Evolutionary conservation across 129 eudicot species (phyloP).

Genomic region (Heracleum sosnowskyi): DNA sequence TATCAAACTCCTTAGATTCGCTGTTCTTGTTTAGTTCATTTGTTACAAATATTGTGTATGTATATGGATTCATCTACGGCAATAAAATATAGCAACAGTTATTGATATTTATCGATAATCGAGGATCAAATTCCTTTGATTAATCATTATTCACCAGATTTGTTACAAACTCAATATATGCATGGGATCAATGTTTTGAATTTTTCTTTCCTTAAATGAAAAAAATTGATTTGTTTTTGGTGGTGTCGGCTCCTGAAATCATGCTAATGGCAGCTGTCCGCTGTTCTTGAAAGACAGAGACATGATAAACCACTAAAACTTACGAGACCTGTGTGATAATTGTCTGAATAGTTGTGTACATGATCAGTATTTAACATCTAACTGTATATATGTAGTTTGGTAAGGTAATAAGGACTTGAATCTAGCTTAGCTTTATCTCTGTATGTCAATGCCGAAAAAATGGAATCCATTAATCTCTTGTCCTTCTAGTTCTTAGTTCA

Average conservation of each 20-base stretch:
- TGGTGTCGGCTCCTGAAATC: neutral
- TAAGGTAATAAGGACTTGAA: too few species aligned
- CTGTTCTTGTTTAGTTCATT: neutral
- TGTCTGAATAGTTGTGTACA: neutral
- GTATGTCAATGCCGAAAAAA: too few species aligned
- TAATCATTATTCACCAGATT: neutral
- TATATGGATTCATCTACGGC: too few species aligned
- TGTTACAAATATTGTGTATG: too few species aligned
- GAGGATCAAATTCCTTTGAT: too few species aligned
- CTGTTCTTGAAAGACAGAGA: neutral
- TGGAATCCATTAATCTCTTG: too few species aligned
- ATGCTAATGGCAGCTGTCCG: neutral
- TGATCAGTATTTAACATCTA: neutral
- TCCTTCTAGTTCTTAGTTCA: too few species aligned
- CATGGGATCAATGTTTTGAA: neutral
- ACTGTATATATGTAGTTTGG: neutral
- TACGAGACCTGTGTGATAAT: neutral
- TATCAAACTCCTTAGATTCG: neutral
- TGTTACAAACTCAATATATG: neutral
- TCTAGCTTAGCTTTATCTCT: too few species aligned
- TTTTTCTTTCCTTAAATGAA: neutral
- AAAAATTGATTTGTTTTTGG: neutral
- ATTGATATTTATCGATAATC: too few species aligned
- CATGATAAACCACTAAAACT: neutral
- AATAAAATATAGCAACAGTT: too few species aligned